These are phyloP conservation scores for Jimgerdemannia lactiflua DNA, from an alignment of 192 early-diverging fungal species.

Conservation along the genomic window DNA sequence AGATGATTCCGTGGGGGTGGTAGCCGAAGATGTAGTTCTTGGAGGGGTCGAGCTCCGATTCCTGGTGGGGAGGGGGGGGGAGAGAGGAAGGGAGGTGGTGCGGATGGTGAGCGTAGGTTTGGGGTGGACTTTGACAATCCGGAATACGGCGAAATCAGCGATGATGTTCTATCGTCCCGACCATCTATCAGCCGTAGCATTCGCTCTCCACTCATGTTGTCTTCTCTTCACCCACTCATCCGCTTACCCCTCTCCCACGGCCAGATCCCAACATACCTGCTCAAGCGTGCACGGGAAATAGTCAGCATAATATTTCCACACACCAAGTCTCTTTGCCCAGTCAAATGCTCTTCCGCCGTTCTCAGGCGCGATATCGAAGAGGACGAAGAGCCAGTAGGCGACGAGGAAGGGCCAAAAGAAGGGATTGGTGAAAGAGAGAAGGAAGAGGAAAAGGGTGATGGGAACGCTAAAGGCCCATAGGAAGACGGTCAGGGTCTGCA, in stretches of 20 bases:
- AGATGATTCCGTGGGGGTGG: slow-evolving; percentile 91
- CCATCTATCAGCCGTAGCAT: too few species aligned
- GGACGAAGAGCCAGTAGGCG: slow-evolving; percentile 74
- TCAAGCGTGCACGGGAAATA: slow-evolving; percentile 80
- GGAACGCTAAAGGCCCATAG: slow-evolving; percentile 62
- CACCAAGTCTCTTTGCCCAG: slow-evolving; percentile 38
- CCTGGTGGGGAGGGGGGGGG: slow-evolving; percentile 30
- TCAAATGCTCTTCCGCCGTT: slow-evolving; percentile 68
- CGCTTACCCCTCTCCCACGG: too few species aligned
- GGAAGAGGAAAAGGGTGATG: slow-evolving; percentile 52
- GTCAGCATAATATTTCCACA: slow-evolving; percentile 78
- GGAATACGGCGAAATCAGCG: too few species aligned
- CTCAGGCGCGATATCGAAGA: slow-evolving; percentile 75
- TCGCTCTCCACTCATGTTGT: too few species aligned
- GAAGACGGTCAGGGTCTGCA: slow-evolving; percentile 62
- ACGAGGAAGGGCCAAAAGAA: slow-evolving; percentile 58
- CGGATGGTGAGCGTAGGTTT: background rate
- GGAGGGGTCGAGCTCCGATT: slow-evolving; percentile 76
- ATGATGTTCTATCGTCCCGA: background rate
- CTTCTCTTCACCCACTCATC: too few species aligned
- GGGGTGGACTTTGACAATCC: too few species aligned
- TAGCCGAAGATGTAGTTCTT: slow-evolving; percentile 91
- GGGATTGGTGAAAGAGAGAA: slow-evolving; percentile 54
- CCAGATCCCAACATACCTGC: slow-evolving; percentile 37
- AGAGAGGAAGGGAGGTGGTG: background rate